Conservation (phyloP, 108 stramenopile genomes). For the Conticribra weissflogii region DNA sequence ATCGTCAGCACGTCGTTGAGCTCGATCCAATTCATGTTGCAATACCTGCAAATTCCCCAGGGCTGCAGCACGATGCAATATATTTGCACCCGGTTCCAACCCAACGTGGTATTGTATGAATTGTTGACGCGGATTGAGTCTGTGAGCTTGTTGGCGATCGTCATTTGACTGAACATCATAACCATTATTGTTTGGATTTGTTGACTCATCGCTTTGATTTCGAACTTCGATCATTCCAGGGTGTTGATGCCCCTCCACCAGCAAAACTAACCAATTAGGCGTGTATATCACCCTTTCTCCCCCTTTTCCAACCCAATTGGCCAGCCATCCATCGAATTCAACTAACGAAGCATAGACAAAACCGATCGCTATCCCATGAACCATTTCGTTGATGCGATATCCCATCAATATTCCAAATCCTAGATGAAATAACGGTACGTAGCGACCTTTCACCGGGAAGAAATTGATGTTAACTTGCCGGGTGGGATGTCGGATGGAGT, state of each 20-base stretch:
- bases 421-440: slow-evolving; percentile 43
- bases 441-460: slow-evolving; percentile 41
- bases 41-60: slow-evolving; percentile 17
- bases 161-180: too few species aligned
- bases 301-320: slow-evolving; percentile 20
- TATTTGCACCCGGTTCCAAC: slow-evolving; percentile 26
- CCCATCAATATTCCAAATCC: slow-evolving; percentile 37
- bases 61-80: slow-evolving; percentile 33
- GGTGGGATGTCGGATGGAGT: slow-evolving; percentile 28
- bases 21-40: slow-evolving; percentile 7
- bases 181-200: too few species aligned
- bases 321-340: slow-evolving; percentile 19
- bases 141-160: too few species aligned
- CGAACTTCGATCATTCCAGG: too few species aligned
- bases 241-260: slow-evolving; percentile 32
- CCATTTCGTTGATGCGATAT: slow-evolving; percentile 36
- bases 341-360: slow-evolving; percentile 24
- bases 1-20: too few species aligned
- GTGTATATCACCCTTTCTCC: slow-evolving; percentile 31
- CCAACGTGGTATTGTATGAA: too few species aligned
- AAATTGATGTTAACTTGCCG: slow-evolving; percentile 35
- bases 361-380: slow-evolving; percentile 37
- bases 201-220: too few species aligned
- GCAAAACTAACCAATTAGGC: slow-evolving; percentile 9
- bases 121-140: too few species aligned